A percentile compares a stretch with the other conserved stretches of the same genome.
Evolutionary conservation across 2,329 filamentous ascomycete species (phyloP).

Genomic region (Pochonia chlamydosporia): DNA sequence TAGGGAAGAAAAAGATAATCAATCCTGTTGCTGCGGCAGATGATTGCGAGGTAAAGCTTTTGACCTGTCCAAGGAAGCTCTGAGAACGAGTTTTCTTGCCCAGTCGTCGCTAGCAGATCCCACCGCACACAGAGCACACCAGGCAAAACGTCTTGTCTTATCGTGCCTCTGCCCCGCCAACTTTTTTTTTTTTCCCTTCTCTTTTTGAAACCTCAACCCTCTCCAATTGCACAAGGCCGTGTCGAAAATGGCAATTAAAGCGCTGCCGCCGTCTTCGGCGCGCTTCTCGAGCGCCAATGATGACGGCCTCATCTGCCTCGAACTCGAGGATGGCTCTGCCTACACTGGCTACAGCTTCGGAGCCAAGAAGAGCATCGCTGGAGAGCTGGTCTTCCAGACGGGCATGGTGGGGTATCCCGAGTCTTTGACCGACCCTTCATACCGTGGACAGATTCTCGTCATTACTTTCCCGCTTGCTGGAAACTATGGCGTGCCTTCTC

Average conservation of each 20-base stretch:
- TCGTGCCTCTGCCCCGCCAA: conserved; percentile 24
- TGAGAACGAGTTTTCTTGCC: conserved; percentile 32
- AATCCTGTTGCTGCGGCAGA: conserved; percentile 23
- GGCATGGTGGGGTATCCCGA: conserved; percentile 99
- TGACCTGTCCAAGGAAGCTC: conserved; percentile 30
- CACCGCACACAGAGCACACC: conserved; percentile 16
- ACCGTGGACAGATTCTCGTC: conserved; percentile 90
- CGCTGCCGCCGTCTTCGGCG: conserved; percentile 54
- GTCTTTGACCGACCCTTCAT: conserved; percentile 81
- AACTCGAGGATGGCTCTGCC: conserved; percentile 85
- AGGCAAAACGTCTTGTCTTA: conserved; percentile 4
- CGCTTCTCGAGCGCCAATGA: conserved; percentile 46
- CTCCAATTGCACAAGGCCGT: not conserved
- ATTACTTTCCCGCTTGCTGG: conserved; percentile 93
- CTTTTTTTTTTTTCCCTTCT: not conserved
- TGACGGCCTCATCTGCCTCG: conserved; percentile 71
- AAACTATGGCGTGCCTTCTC: conserved; percentile 94
- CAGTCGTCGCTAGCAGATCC: conserved; percentile 26
- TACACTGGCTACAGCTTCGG: conserved; percentile 97
- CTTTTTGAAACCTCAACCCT: not conserved
- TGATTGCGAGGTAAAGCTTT: conserved; percentile 32
- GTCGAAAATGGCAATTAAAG: conserved; percentile 25
- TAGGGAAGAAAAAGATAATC: conserved; percentile 1
- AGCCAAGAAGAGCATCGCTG: conserved; percentile 86
- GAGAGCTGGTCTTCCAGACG: conserved; percentile 98